Percentiles rank a stretch among this genome's conserved stretches.
Conservation (phyloP, 495 filamentous ascomycete species). For the Penicillium waksmanii region DNA sequence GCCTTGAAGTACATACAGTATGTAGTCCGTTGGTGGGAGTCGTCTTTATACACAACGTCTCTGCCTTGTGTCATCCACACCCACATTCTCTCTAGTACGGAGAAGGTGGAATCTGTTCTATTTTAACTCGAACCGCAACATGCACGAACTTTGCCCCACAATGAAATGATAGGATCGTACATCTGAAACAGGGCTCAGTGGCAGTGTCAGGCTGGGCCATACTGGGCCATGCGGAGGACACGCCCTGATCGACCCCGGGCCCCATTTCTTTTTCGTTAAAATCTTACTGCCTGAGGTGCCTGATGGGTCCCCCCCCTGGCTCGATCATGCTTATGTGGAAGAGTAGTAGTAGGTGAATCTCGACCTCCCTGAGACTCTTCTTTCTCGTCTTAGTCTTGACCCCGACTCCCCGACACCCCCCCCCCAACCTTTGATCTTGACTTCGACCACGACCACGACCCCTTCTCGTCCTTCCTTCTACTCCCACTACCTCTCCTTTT, state of each 20-base stretch:
- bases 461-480: not conserved
- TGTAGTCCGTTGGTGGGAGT: not conserved
- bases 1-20: too few species aligned
- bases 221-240: conserved; percentile 4
- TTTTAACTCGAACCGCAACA: not conserved
- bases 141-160: not conserved
- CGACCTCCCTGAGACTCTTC: not conserved
- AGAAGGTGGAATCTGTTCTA: not conserved
- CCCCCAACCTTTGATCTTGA: not conserved
- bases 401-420: not conserved
- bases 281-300: conserved; percentile 5
- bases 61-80: too few species aligned
- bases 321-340: too few species aligned
- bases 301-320: not conserved
- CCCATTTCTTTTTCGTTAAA: conserved; percentile 6
- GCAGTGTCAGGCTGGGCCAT: conserved; percentile 6
- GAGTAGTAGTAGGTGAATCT: not conserved
- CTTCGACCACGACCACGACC: not conserved
- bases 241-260: conserved; percentile 1
- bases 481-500: not conserved
- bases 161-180: conserved; percentile 5
- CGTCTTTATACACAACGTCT: not conserved
- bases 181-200: conserved; percentile 8
- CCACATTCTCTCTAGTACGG: not conserved
- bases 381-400: not conserved